A percentile compares a stretch with the other conserved stretches of the same genome.
These are phyloP conservation scores for Bondarzewia mesenterica DNA, from an alignment of 1,284 basidiomycete genomes.

Conservation along the genomic window DNA sequence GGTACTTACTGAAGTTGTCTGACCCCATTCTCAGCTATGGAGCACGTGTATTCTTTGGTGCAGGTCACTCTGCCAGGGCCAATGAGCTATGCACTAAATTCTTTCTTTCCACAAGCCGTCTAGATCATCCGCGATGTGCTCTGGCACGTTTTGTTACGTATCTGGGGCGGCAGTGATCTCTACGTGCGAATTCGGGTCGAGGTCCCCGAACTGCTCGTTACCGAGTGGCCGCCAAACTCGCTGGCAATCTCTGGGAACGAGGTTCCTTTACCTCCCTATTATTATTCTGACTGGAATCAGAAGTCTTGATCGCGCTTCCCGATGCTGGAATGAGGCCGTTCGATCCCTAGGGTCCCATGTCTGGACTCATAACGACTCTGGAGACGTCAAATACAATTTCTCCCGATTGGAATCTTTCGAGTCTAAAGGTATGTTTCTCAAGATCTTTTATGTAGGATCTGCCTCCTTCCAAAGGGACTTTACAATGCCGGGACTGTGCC, in stretches of 20 bases:
- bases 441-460: constrained; percentile 9
- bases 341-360: background rate
- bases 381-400: constrained; percentile 3
- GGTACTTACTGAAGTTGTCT: too few relatives aligned
- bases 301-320: constrained; percentile 3
- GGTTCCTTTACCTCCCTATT: constrained; percentile 6
- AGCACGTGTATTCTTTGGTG: too few relatives aligned
- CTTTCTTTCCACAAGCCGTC: background rate
- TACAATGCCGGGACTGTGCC: background rate
- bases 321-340: constrained; percentile 2
- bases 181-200: constrained; percentile 1
- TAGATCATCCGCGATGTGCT: background rate
- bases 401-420: constrained; percentile 10
- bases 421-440: constrained; percentile 8
- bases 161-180: background rate
- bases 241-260: constrained; percentile 8
- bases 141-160: constrained; percentile 3
- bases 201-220: background rate
- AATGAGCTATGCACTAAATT: background rate
- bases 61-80: background rate
- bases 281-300: constrained; percentile 6
- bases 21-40: too few relatives aligned
- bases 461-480: background rate
- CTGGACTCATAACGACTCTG: background rate
- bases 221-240: constrained; percentile 4